Percentiles rank a stretch among this genome's conserved stretches.
These are phyloP conservation scores for Poa pratensis DNA, from an alignment of 176 grass and related monocot species.

Conservation along the genomic window DNA sequence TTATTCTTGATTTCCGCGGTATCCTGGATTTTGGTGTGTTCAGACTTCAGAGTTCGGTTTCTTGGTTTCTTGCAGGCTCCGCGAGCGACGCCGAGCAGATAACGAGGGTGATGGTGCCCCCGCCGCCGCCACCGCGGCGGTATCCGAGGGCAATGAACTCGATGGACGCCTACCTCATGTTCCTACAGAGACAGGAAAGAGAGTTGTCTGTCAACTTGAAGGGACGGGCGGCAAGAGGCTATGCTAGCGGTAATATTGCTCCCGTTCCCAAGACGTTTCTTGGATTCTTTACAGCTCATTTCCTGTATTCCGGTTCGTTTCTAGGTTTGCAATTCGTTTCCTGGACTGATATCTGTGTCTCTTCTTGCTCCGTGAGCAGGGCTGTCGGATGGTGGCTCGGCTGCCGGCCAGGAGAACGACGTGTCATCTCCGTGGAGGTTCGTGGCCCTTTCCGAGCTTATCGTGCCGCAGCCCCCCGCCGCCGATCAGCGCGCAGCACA, in stretches of 20 bases:
- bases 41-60: background rate
- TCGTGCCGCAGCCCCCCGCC: background rate
- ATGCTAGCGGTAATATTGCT: background rate
- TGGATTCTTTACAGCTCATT: background rate
- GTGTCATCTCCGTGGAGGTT: background rate
- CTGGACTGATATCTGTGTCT: background rate
- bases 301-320: background rate
- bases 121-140: background rate
- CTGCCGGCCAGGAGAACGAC: constrained; percentile 15
- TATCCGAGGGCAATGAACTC: too few species aligned
- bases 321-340: background rate
- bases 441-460: background rate
- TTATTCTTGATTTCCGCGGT: background rate
- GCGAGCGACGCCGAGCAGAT: background rate
- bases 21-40: constrained; percentile 11
- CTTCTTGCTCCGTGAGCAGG: background rate
- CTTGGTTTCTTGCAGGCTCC: background rate
- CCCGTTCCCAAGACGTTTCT: background rate
- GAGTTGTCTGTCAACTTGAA: constrained; percentile 1
- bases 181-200: background rate
- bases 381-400: background rate
- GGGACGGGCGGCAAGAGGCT: constrained; percentile 16
- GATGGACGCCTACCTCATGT: background rate
- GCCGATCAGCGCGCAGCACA: background rate
- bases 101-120: background rate